These are phyloP conservation scores for Monosporascus sp. DNA, from an alignment of 2,329 filamentous ascomycete genomes.

Conservation along the genomic window DNA sequence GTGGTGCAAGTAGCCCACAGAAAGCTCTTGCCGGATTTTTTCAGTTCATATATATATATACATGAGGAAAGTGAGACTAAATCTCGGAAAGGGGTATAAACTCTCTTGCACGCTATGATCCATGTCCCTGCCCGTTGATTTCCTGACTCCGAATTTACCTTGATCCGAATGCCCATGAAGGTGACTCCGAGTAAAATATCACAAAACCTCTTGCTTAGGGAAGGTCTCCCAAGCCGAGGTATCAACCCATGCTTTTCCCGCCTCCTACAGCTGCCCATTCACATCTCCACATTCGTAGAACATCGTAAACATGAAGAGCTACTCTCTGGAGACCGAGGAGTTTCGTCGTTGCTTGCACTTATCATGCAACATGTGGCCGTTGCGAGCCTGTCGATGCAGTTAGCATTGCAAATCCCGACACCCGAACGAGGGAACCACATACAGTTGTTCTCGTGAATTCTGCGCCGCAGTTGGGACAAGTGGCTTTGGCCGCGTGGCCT, in stretches of 20 bases:
- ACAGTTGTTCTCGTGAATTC: slow-evolving; percentile 81
- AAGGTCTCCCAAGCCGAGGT: background rate
- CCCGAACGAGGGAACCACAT: slow-evolving; percentile 2
- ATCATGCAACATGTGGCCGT: slow-evolving; percentile 79
- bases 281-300: slow-evolving; percentile 6
- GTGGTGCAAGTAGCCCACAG: background rate
- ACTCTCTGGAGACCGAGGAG: slow-evolving; percentile 23
- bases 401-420: slow-evolving; percentile 8
- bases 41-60: background rate
- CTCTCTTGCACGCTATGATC: slow-evolving; percentile 1
- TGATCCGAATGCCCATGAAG: background rate
- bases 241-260: background rate
- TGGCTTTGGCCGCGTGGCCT: slow-evolving; percentile 81
- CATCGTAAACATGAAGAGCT: slow-evolving; percentile 10
- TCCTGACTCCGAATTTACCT: slow-evolving; percentile 1
- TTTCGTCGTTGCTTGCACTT: slow-evolving; percentile 77
- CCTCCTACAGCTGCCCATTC: background rate
- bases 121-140: background rate
- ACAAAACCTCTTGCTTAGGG: background rate
- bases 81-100: background rate
- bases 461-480: slow-evolving; percentile 84
- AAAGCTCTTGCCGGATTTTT: background rate
- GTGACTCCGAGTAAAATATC: background rate
- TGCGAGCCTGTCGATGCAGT: slow-evolving; percentile 57
- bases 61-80: background rate